Evolutionary conservation across 768 basidiomycete species (phyloP).

Genomic region (Kwoniella bestiolae): DNA sequence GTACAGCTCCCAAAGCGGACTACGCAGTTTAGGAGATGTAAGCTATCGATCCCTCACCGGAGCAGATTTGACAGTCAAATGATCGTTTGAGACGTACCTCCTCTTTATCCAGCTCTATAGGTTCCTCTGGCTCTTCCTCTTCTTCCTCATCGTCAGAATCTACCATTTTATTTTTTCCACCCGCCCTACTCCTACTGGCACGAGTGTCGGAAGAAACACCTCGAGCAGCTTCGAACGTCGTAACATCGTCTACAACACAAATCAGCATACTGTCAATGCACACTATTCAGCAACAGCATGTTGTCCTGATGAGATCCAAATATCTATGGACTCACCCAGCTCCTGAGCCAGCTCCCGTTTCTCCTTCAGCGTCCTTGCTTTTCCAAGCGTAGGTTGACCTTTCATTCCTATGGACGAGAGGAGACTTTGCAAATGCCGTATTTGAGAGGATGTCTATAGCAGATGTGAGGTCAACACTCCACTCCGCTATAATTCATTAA

Average conservation of each 20-base stretch:
- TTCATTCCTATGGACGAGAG: conserved; percentile 69
- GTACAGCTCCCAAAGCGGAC: conserved; percentile 38
- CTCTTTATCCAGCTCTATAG: conserved; percentile 10
- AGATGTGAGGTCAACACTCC: background rate
- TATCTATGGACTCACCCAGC: conserved; percentile 64
- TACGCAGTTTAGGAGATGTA: background rate
- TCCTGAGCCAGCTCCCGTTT: conserved; percentile 78
- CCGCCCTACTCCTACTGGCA: background rate
- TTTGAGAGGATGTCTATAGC: conserved; percentile 43
- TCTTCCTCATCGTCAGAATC: conserved; percentile 6
- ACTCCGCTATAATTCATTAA: no score
- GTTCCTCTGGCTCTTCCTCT: background rate
- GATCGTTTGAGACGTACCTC: conserved; percentile 13
- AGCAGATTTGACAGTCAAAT: no score
- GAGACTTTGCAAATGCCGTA: conserved; percentile 28
- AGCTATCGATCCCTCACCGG: background rate
- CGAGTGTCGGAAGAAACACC: conserved; percentile 30
- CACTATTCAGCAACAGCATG: background rate
- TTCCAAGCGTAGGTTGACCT: conserved; percentile 74
- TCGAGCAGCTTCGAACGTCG: conserved; percentile 44
- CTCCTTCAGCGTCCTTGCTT: conserved; percentile 75
- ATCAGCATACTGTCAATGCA: no score
- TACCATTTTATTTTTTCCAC: background rate
- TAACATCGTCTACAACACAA: conserved; percentile 42
- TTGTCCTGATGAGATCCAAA: background rate